Base-by-base conservation (phyloP, 768 basidiomycete genomes). In the Auriscalpium vulgare region DNA sequence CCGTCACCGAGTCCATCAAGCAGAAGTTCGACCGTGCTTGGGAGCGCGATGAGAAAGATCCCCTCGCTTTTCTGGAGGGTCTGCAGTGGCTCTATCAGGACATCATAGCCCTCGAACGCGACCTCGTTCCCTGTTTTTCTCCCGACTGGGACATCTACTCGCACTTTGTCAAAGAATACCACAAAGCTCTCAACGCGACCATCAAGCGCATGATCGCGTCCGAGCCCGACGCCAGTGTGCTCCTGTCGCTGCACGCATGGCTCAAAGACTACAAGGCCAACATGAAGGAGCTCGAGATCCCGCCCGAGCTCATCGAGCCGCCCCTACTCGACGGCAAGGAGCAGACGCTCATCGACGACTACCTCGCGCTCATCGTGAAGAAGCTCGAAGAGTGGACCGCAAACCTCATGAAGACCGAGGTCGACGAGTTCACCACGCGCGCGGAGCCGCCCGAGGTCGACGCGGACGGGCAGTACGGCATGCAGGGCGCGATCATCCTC, bases 331-430 rank as follows among this genome's bases (percentile, higher is more conserved):
- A 93, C 56, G 95, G 97, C 56, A 93, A 94, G 68, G 93, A 95
- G 66, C 92, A 97, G 68, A 75, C 75, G 34, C 80, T 99, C 56
- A 94, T 98, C 62, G 95, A 99, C 63, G 93, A 95, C 65, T 99
- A 99, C 71, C 83, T 97, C 52, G 83, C 85, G 60, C 79, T 98
- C 58, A 95, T 99, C 69, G 83, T 97, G 67, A 82, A 79, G 69
- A 97, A 97, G 69, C 84, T 98, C 51, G 95, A 97, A 69, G 95
- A 99, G 69, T 99, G 97, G 97, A 87, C 91, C 7, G 72, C 78
- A 47, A 98, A 97, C 69, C 78, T 98, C 53, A 95, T 97, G 88
- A 87, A 84, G 67, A 88, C 90, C 16, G 95, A 98, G 68, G 73
- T 88, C 19, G 76, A 79, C 16, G 91, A 93, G 56, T 98, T 99